These are phyloP conservation scores for Helianthus tuberosus DNA, from an alignment of 129 eudicot species.

Conservation along the genomic window DNA sequence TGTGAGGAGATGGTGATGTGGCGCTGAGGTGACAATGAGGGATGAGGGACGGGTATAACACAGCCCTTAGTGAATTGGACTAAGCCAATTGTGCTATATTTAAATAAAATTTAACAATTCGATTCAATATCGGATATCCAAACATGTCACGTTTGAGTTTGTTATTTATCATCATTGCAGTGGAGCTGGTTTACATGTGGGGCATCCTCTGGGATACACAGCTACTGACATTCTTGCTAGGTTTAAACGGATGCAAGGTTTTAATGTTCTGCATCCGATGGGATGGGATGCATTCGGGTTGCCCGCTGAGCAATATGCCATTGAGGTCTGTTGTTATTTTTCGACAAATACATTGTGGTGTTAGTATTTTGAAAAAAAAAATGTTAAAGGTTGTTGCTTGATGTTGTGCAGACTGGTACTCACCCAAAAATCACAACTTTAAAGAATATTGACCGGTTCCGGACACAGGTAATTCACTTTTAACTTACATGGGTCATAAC, in stretches of 20 bases:
- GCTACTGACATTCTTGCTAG: conserved; percentile 98
- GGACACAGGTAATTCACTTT: conserved; percentile 57
- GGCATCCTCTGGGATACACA: conserved; percentile 99
- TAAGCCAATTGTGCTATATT: conserved; percentile 4
- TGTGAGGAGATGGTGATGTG: too few species aligned
- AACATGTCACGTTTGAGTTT: conserved; percentile 5
- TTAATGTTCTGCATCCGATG: conserved; percentile 97
- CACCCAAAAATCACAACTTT: conserved; percentile 87
- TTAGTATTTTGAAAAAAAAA: neutral
- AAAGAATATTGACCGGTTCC: conserved; percentile 85
- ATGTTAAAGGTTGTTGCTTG: conserved; percentile 3
- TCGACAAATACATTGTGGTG: neutral
- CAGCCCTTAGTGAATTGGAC: neutral
- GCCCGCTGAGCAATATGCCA: conserved; percentile 98
- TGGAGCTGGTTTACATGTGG: conserved; percentile 99
- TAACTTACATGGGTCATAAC: neutral
- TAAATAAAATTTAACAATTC: neutral
- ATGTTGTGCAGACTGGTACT: conserved; percentile 80
- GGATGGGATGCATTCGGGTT: conserved; percentile 99
- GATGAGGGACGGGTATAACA: too few species aligned
- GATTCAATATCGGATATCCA: neutral
- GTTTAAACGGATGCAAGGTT: conserved; percentile 94
- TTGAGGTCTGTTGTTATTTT: conserved; percentile 43
- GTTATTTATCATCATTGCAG: conserved; percentile 46
- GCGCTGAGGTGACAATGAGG: too few species aligned